phyloP scores from a whole-genome alignment of 1,284 basidiomycete species.

The Filobasidium uniguttulatum region DNA sequence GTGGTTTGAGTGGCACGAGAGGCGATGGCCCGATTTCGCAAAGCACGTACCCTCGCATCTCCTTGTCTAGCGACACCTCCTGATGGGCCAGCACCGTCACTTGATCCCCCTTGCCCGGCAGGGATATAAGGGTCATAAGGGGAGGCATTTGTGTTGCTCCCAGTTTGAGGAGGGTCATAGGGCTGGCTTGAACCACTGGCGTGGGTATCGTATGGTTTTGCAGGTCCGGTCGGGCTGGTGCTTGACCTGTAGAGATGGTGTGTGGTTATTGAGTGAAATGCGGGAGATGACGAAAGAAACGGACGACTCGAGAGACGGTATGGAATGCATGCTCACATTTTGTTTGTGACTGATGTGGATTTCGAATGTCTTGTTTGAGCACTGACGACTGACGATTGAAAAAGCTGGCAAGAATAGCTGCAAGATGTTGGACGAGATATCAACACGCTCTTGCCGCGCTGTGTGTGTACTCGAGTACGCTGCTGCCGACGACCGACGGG shows the following conservation, averaged over 20 bases:
- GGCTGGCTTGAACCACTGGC: no score
- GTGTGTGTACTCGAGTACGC: no score
- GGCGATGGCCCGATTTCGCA: background rate
- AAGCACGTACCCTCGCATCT: background rate
- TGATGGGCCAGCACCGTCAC: background rate
- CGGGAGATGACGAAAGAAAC: no score
- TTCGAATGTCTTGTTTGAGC: background rate
- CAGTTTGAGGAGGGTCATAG: no score
- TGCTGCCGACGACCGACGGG: background rate
- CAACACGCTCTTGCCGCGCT: no score
- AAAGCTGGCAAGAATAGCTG: background rate
- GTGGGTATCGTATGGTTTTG: no score
- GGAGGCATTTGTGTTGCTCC: conserved; percentile 42
- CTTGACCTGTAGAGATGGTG: background rate
- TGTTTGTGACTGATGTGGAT: no score
- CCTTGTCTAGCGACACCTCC: background rate
- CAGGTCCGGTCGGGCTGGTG: background rate
- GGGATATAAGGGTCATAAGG: conserved; percentile 94
- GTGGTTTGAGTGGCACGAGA: background rate
- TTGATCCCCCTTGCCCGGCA: conserved; percentile 42
- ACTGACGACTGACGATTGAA: no score
- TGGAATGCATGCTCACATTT: no score
- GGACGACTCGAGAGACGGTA: background rate
- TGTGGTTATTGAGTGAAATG: no score
- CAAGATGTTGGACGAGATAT: background rate